These are phyloP conservation scores for Oryza nivara DNA, from an alignment of 176 grass and related monocot genomes.

Conservation along the genomic window DNA sequence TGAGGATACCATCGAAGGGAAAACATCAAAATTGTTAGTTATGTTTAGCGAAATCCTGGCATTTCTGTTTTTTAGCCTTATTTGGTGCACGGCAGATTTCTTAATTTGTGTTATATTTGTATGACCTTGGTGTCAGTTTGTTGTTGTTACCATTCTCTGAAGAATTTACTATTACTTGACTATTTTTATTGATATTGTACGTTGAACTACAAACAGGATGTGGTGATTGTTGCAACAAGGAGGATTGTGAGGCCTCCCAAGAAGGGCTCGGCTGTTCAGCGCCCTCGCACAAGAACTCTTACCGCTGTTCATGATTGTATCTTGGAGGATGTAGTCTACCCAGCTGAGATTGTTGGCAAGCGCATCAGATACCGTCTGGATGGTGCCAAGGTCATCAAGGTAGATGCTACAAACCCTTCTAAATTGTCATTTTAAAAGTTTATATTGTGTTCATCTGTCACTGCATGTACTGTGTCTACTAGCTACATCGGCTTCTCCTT, in stretches of 20 bases:
- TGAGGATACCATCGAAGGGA: not conserved
- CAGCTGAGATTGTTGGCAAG: constrained; percentile 94
- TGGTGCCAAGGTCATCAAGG: constrained; percentile 73
- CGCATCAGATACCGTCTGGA: constrained; percentile 85
- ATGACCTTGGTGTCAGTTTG: not conserved
- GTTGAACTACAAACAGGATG: constrained; percentile 51
- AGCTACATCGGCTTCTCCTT: not conserved
- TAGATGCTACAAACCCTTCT: not conserved
- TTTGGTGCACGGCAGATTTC: not conserved
- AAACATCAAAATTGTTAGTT: not conserved
- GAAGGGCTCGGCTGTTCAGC: constrained; percentile 87
- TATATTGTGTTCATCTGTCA: not conserved
- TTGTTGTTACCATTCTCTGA: not conserved
- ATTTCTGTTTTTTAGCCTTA: not conserved
- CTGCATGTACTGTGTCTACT: not conserved
- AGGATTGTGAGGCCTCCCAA: constrained; percentile 93
- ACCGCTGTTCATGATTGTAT: constrained; percentile 89
- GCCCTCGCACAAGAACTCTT: constrained; percentile 86
- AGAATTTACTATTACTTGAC: not conserved
- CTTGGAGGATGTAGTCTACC: constrained; percentile 95
- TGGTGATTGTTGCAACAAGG: constrained; percentile 77
- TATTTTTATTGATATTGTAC: not conserved
- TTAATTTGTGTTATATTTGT: not conserved
- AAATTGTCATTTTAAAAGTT: not conserved
- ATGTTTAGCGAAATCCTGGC: not conserved